Evolutionary conservation across 176 grass and related monocot genomes (phyloP).

Genomic region (Canna indica): DNA sequence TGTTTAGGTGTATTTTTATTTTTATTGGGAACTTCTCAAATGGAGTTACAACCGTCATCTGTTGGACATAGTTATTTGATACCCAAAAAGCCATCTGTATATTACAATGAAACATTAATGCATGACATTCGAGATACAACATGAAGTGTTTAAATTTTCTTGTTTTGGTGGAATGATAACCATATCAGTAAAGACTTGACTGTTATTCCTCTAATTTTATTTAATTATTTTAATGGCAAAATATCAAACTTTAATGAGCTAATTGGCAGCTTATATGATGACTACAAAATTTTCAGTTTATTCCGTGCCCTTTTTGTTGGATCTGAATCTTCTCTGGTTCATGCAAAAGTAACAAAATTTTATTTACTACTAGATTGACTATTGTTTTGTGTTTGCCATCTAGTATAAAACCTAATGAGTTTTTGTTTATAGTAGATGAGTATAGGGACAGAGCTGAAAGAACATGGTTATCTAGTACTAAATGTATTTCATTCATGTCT

Average conservation of each 20-base stretch:
- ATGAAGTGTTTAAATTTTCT: no score
- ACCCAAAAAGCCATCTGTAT: no score
- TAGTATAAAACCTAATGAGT: background rate
- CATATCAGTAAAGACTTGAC: background rate
- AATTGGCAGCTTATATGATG: background rate
- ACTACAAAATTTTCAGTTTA: background rate
- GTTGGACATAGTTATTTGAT: no score
- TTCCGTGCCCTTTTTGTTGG: background rate
- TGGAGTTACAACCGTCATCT: no score
- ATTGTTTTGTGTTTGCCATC: background rate
- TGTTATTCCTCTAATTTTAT: background rate
- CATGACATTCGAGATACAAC: no score
- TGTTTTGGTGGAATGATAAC: no score
- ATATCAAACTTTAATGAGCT: background rate
- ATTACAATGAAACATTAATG: no score
- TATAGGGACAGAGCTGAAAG: background rate
- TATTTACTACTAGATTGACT: no score
- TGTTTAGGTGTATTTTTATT: no score
- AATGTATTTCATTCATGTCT: no score
- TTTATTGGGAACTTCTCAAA: no score
- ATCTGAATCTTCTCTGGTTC: background rate
- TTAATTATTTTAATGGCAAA: no score
- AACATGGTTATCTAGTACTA: background rate
- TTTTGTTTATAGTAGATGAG: background rate
- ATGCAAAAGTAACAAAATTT: background rate